Conservation (phyloP, 23 red algal genomes). For the Gracilaria gracilis region DNA sequence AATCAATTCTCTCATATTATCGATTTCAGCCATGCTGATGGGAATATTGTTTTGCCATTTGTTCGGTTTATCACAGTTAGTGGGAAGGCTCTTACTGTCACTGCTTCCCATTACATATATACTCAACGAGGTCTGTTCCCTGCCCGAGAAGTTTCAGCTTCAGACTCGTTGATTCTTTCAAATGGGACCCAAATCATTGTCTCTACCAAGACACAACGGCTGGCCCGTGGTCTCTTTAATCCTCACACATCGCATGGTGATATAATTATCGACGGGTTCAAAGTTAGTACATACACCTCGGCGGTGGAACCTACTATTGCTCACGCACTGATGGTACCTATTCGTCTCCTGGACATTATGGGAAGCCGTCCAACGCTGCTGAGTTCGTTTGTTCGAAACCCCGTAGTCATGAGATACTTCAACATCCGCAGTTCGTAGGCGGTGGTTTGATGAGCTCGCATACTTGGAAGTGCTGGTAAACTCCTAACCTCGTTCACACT, state of each 20-base stretch:
- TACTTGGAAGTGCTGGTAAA: neutral
- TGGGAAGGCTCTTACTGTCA: conserved; percentile 19
- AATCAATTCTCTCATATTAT: conserved; percentile 34
- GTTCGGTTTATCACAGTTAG: conserved; percentile 30
- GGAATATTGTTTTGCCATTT: conserved; percentile 10
- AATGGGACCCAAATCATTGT: neutral
- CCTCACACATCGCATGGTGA: conserved; percentile 68
- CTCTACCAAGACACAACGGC: neutral
- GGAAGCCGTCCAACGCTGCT: conserved; percentile 20
- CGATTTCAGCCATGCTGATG: conserved; percentile 63
- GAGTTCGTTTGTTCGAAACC: conserved; percentile 11
- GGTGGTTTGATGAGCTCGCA: neutral
- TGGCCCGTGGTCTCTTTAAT: conserved; percentile 61
- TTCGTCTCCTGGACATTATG: conserved; percentile 21
- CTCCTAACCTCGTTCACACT: neutral
- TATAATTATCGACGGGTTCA: conserved; percentile 61
- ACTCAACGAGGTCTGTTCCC: conserved; percentile 27
- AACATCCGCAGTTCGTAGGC: conserved; percentile 41
- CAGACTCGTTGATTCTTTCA: conserved; percentile 36
- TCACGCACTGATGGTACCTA: conserved; percentile 53
- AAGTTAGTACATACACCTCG: conserved; percentile 35
- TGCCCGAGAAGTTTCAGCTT: conserved; percentile 9
- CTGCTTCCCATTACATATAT: conserved; percentile 49
- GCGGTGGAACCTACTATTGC: conserved; percentile 42
- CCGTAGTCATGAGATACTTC: neutral